Evolutionary conservation across 2,329 filamentous ascomycete species (phyloP), one percentile per base, ranked within the genome.

Genomic region (Xylaria sp.): DNA sequence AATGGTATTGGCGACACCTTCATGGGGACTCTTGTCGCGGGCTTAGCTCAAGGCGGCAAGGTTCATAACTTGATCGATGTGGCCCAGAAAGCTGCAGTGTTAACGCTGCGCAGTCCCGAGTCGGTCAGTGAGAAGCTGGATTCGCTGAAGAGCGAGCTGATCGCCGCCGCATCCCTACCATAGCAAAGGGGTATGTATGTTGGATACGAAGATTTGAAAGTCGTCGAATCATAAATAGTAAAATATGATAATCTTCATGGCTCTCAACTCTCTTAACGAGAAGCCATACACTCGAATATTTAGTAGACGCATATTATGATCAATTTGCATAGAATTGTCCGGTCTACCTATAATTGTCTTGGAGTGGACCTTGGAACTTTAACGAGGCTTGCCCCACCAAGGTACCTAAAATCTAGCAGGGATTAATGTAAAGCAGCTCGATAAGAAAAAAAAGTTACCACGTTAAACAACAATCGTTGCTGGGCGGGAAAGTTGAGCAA

Each of bases 1-100:
- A 98, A 98, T 78, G 96, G 95, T 0, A 94, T 94, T 1, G 96
- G 96, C 0, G 96, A 99, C 81, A 98, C 96, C 0, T 94, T 98
- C 79, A 71, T 97, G 9, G 96, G 95, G 0, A 91, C 94, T 15
- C 75, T 98, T 65, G 84, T 97, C n/a, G 91, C 94, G 1, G 93
- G 92, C 0, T 79, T 98, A 73, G 90, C 90, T 0, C 87, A 85
- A 75, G 86, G 86, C 0, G 86, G 84, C 2, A 82, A 81, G 69
- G 78, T 88, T 68, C 81, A 89, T 76, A 86, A 91, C 56, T 80
- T 96, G 64, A 84, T 99, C n/a, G 85, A 90, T 66, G 81, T 96
- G 44, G 95, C 94, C 37, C 96, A 98, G 82, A 87, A 86, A 76
- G 95, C 92, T 2, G 94, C 94, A 3, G 88, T 92, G 0, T 81